Evolutionary conservation across 1,284 basidiomycete species (phyloP).

Genomic region (Tremellales sp.): DNA sequence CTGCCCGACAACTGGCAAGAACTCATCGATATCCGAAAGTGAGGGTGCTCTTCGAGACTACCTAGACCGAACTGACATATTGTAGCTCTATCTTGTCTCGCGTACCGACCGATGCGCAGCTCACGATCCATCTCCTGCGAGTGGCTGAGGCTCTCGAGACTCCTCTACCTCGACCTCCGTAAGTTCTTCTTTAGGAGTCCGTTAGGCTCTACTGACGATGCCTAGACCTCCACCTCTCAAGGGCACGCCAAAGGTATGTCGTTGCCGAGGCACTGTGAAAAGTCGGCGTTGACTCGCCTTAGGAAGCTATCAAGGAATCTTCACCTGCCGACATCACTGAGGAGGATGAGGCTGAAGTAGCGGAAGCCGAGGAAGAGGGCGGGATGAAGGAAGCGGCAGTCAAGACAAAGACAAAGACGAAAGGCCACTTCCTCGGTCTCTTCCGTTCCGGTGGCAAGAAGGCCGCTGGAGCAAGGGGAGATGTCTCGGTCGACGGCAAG

Average conservation of each 20-base stretch:
- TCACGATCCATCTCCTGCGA: constrained; percentile 55
- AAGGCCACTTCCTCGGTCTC: constrained; percentile 36
- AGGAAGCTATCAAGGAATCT: constrained; percentile 44
- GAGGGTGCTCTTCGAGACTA: constrained; percentile 14
- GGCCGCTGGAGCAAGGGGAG: constrained; percentile 44
- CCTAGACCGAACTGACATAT: not conserved
- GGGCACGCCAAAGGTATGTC: constrained; percentile 35
- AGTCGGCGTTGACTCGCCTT: not conserved
- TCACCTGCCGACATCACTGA: constrained; percentile 26
- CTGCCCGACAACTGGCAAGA: constrained; percentile 53
- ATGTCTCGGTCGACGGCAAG: constrained; percentile 45
- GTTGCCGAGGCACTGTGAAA: not conserved
- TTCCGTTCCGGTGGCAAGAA: constrained; percentile 44
- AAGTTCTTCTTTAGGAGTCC: constrained; percentile 8
- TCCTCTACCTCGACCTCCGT: constrained; percentile 47
- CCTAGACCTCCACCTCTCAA: constrained; percentile 34
- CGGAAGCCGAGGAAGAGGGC: constrained; percentile 34
- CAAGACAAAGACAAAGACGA: constrained; percentile 41
- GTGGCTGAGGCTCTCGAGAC: constrained; percentile 49
- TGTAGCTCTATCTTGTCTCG: constrained; percentile 52
- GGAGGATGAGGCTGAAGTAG: constrained; percentile 34
- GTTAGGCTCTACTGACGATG: not conserved
- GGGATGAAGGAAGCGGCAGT: constrained; percentile 25
- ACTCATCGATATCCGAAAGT: constrained; percentile 52
- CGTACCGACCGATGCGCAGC: constrained; percentile 58